Evolutionary conservation across 495 filamentous ascomycete species (phyloP), one percentile per base, ranked within the genome.

Genomic region (Chlorociboria aeruginascens): DNA sequence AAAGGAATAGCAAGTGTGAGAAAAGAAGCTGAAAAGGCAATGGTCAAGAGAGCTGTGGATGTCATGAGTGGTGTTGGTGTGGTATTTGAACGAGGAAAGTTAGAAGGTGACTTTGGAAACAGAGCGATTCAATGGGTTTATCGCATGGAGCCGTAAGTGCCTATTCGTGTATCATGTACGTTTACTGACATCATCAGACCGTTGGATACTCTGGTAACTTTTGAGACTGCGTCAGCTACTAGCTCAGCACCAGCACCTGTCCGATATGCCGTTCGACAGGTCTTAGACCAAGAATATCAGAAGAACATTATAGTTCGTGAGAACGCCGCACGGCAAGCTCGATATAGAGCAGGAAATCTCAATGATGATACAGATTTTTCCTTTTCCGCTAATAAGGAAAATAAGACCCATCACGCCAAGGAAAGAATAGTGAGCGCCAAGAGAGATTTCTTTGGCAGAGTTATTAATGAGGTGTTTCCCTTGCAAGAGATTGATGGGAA

Each of bases 371-470:
- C 40, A 9, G 53, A 52, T 56, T 40, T 49, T 47, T 17, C 51
- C 25, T 7, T 63, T 61, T 20, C 52, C 16, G 61, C 71, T 49
- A 55, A 33, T 16, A 33, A 71, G 49, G 69, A 68, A 49, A 63
- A 70, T 56, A 72, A 71, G 42, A 61, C 59, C 14, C 61, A 50
- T 14, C 32, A 39, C 38, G 33, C 52, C 16, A 1, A 68, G 25
- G 51, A 51, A 13, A 17, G 31, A 37, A 32, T 58, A 30, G 41
- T 65, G 50, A 58, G 60, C 47, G 46, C 82, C 1, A 94, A 92
- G 67, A 78, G 79, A 43, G 89, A 96, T 62, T 96, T 97, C 70
- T 96, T 97, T 61, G 89, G 89, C 3, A 69, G 89, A 14, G 62
- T 85, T 14, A 62, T 73, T 20, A 62, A 66, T 20, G 53, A 59